These are phyloP conservation scores for Cladosporium sp. DNA, from an alignment of 2,329 filamentous ascomycete species.

Conservation along the genomic window DNA sequence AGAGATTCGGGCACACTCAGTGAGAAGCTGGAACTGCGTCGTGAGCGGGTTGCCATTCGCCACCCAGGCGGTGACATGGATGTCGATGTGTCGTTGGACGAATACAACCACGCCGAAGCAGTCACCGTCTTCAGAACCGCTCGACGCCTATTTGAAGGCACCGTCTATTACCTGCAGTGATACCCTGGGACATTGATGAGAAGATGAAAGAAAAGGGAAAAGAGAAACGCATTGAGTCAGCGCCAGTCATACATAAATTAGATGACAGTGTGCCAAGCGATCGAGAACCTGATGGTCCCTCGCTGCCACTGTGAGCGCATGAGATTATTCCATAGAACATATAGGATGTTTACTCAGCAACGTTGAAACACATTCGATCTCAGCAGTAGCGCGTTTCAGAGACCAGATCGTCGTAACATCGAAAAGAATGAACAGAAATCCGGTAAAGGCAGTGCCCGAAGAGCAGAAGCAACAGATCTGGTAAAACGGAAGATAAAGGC, in stretches of 20 bases:
- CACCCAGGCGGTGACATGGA: constrained; percentile 27
- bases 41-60: constrained; percentile 19
- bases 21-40: constrained; percentile 8
- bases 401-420: not conserved
- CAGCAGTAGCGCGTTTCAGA: not conserved
- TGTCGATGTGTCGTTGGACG: constrained; percentile 23
- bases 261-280: no score
- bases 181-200: not conserved
- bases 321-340: no score
- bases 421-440: not conserved
- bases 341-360: no score
- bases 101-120: constrained; percentile 20
- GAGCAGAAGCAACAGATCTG: not conserved
- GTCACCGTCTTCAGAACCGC: constrained; percentile 22
- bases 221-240: no score
- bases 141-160: constrained; percentile 21
- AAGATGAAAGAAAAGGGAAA: no score
- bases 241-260: no score
- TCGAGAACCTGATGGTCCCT: no score
- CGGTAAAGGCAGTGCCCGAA: no score
- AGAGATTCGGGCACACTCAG: constrained; percentile 23
- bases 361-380: no score
- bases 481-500: not conserved
- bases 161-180: constrained; percentile 18
- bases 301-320: no score